phyloP scores from a whole-genome alignment of 352 stramenopile genomes.

The Phytophthora fragariae region DNA sequence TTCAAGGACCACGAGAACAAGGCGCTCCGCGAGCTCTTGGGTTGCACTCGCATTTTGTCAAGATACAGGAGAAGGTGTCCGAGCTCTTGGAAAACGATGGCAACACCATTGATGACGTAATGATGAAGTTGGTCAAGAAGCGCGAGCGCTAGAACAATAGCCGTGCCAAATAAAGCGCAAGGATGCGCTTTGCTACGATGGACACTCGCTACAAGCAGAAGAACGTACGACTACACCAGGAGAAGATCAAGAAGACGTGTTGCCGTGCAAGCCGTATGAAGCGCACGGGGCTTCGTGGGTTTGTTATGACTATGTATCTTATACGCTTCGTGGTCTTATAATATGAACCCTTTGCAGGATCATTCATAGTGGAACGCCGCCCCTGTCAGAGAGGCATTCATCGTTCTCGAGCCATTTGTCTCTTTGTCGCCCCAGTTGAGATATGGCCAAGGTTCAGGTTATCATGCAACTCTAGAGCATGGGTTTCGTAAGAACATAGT shows the following conservation, averaged over 20 bases:
- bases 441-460: too few species aligned
- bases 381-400: too few species aligned
- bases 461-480: too few species aligned
- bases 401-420: too few species aligned
- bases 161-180: constrained; percentile 89
- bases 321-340: too few species aligned
- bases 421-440: too few species aligned
- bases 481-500: too few species aligned
- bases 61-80: constrained; percentile 88
- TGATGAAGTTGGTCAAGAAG: constrained; percentile 91
- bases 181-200: constrained; percentile 87
- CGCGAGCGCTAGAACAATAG: constrained; percentile 89
- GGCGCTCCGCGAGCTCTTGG: constrained; percentile 78
- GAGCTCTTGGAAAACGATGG: constrained; percentile 82
- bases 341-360: too few species aligned
- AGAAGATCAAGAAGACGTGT: constrained; percentile 84
- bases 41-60: constrained; percentile 77
- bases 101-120: constrained; percentile 84
- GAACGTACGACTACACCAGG: constrained; percentile 79
- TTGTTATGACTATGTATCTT: too few species aligned
- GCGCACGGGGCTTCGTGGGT: too few species aligned
- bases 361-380: too few species aligned
- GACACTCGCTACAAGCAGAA: constrained; percentile 87
- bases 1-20: constrained; percentile 54
- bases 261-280: constrained; percentile 73